Evolutionary conservation across 768 basidiomycete genomes (phyloP), one percentile per base, ranked within the genome.

Genomic region (Nevesoporus exiguus): DNA sequence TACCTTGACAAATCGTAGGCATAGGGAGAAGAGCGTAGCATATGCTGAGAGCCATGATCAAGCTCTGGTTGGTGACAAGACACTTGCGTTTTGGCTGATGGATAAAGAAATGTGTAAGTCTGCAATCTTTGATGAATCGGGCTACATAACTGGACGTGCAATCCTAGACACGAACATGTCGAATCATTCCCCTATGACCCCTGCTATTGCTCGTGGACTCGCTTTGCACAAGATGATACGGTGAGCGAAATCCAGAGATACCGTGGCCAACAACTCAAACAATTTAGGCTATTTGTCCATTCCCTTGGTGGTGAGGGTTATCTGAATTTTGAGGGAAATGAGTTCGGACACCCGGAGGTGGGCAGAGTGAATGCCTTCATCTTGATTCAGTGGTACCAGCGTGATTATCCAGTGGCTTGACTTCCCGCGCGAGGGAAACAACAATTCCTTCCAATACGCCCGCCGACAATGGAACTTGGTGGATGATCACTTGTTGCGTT

Each of bases 1-100:
- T 66, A 98, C 93, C 2, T 73, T 99, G 56, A 93, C 81, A 21
- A 97, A 99, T 71, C 80, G 97, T 52, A 81, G 97, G 34, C 74
- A 93, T 64, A 81, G 84, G 22, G 97, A 99, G 76, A 92, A 85
- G 75, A 93, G 90, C 60, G 83, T 99, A 47, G 91, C 93, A 0
- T 89, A 89, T 57, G 94, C 93, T 48, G 97, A 99, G 74, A 93
- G 90, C 62, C 97, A 98, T 60, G 96, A 98, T 71, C 97, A 99
- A 69, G 96, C 97, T 14, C 80, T 99, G 27, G 97, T 99, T 0
- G 97, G 97, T 13, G 97, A 99, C 76, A 99, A 99, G 77, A 98
- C 96, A 3, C 66, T 99, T 42, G 97, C 97, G 4, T 99, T 99
- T 73, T 99, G 97, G 97, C 73, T 98, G 54, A 99, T 99, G 97